Conservation (phyloP, 257 asterid species). For the Scutellaria minor region DNA sequence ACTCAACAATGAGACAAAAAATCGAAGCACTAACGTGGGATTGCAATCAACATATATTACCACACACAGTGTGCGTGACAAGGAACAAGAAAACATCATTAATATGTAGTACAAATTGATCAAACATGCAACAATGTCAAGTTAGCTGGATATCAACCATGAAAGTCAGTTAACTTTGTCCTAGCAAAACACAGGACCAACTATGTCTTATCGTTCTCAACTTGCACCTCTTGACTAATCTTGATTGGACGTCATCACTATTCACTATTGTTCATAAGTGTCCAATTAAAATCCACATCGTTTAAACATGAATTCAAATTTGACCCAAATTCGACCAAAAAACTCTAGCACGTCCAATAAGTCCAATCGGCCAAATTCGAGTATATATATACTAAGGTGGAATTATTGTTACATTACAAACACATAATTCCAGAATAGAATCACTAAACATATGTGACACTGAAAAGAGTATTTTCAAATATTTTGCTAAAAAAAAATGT, state of each 20-base stretch:
- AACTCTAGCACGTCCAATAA: too few relatives aligned
- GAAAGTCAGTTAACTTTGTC: slow-evolving; percentile 43
- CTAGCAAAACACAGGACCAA: slow-evolving; percentile 9
- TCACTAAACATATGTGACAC: too few relatives aligned
- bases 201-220: slow-evolving; percentile 8
- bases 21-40: slow-evolving; percentile 45
- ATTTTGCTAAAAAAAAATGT: neutral
- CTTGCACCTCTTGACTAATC: neutral
- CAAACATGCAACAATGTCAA: slow-evolving; percentile 25
- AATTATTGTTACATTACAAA: too few relatives aligned
- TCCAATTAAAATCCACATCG: too few relatives aligned
- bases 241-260: neutral
- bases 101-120: slow-evolving; percentile 22
- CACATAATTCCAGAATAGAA: too few relatives aligned
- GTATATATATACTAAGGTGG: too few relatives aligned
- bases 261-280: too few relatives aligned
- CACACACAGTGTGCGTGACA: neutral
- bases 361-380: too few relatives aligned
- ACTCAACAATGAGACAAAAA: slow-evolving; percentile 39
- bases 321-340: too few relatives aligned
- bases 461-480: too few relatives aligned
- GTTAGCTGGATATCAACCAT: slow-evolving; percentile 8
- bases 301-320: too few relatives aligned
- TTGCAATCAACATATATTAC: slow-evolving; percentile 1
- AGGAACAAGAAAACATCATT: slow-evolving; percentile 39